A percentile compares a stretch with the other conserved stretches of the same genome.
These are phyloP conservation scores for Talaromyces thailandensis DNA, from an alignment of 495 filamentous ascomycete species.

Conservation along the genomic window DNA sequence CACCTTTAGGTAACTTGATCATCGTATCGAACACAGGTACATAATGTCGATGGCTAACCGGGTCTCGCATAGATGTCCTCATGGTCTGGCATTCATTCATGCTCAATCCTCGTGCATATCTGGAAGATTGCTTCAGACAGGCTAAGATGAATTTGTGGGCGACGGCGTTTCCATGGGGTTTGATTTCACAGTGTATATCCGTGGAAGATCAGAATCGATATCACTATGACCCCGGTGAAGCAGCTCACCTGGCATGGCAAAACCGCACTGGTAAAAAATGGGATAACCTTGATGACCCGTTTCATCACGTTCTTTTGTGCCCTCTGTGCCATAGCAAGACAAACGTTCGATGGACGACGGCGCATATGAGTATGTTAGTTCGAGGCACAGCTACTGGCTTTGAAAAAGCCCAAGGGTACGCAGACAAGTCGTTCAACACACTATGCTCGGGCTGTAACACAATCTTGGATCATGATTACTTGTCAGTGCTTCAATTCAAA, in stretches of 20 bases:
- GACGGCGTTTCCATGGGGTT: constrained; percentile 62
- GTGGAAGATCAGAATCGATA: constrained; percentile 42
- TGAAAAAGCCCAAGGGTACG: constrained; percentile 43
- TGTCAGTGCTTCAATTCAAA: constrained; percentile 48
- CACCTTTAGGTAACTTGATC: constrained; percentile 22
- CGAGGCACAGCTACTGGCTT: constrained; percentile 13
- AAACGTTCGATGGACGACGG: constrained; percentile 56
- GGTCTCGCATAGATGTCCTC: constrained; percentile 52
- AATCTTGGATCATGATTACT: constrained; percentile 26
- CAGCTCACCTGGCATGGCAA: constrained; percentile 39
- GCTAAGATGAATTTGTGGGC: constrained; percentile 52
- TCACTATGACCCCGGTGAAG: constrained; percentile 44
- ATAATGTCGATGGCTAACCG: neutral
- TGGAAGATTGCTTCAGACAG: constrained; percentile 67
- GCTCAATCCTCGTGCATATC: constrained; percentile 69
- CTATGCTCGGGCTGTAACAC: constrained; percentile 38
- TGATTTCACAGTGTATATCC: constrained; percentile 51
- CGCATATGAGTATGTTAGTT: constrained; percentile 16
- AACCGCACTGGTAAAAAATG: constrained; percentile 44
- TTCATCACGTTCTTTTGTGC: constrained; percentile 44
- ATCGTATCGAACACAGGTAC: neutral
- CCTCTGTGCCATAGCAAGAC: constrained; percentile 39
- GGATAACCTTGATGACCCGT: constrained; percentile 46
- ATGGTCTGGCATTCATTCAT: constrained; percentile 89
- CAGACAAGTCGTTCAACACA: constrained; percentile 48